Evolutionary conservation across 257 asterid species (phyloP).

Genomic region (Petunia axillaris): DNA sequence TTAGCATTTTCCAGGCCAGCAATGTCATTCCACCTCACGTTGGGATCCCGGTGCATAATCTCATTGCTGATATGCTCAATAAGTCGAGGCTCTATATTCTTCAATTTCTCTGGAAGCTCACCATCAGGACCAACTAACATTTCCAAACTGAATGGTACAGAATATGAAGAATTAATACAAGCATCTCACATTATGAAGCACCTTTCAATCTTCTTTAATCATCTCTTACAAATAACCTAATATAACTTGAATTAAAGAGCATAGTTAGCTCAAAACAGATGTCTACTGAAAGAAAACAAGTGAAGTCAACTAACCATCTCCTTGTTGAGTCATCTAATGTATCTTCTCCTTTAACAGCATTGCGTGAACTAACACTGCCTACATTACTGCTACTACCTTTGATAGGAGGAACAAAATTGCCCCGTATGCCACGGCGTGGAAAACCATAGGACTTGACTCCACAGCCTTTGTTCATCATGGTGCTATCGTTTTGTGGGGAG

Average conservation of each 20-base stretch:
- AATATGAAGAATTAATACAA: constrained; percentile 5
- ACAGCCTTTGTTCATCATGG: constrained; percentile 57
- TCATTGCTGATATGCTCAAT: constrained; percentile 97
- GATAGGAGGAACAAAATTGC: constrained; percentile 93
- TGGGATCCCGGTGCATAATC: constrained; percentile 97
- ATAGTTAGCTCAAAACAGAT: constrained; percentile 2
- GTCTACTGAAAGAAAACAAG: neutral
- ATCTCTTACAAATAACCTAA: neutral
- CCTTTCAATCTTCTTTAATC: neutral
- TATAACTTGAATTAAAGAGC: constrained; percentile 21
- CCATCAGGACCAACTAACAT: constrained; percentile 94
- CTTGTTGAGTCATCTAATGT: constrained; percentile 81
- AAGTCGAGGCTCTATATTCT: constrained; percentile 94
- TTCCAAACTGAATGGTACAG: constrained; percentile 67
- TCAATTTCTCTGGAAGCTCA: constrained; percentile 94
- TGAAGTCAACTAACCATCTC: constrained; percentile 61
- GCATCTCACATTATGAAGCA: neutral
- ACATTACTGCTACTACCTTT: constrained; percentile 66
- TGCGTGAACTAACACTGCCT: constrained; percentile 70
- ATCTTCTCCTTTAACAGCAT: constrained; percentile 82
- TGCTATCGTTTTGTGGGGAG: constrained; percentile 76
- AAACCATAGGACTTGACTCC: constrained; percentile 73
- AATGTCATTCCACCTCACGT: constrained; percentile 98
- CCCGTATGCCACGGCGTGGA: constrained; percentile 90
- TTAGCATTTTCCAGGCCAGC: constrained; percentile 99